Base-by-base conservation (phyloP, 805 yeast species). In the Nakazawaea pomicola region DNA sequence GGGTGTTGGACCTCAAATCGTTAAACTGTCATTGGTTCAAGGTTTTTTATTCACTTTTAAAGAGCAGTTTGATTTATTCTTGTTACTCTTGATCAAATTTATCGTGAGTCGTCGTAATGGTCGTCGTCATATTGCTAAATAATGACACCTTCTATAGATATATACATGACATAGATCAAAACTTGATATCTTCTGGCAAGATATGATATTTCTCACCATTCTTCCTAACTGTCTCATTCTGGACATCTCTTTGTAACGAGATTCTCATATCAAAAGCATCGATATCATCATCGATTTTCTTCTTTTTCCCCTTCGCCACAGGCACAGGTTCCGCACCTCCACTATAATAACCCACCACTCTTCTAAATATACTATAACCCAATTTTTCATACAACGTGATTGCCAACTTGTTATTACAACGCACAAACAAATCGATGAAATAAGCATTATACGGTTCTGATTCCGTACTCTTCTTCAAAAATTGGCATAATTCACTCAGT, bases 251-350 rank as follows among this genome's bases (percentile, higher is more conserved):
- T 4, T 65, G 67, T 61, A 82, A 67, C 21, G 77, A 67, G 52
- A 79, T 76, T 41, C 95, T 64, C 95, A 85, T 84, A 57, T 87
- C 95, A 58, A 78, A 90, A 0, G 96, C 98, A 65, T 91, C 97
- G 35, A 75, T 71, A 16, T 71, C 74, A 60, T 90, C 96, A 48
- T 78, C 63, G 8, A 68, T 56, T 21, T 65, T 64, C 25, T 67
- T 73, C 25, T 73, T 58, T 17, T 58, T 55, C n/a, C 37, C 45
- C 1, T 43, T 32, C n/a, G n/a, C n/a, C n/a, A n/a, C n/a, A n/a
- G n/a, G n/a, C n/a, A n/a, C n/a, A 0, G 65, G 65, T 44, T 72
- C 72, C n/a, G 76, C 74, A 10, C 89, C 87, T 17, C 45, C 38
- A 16, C 35, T 14, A 57, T 93, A 93, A 56, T 93, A 93, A 0